Percentiles rank a stretch among this genome's conserved stretches.
Evolutionary conservation across 2,329 filamentous ascomycete genomes (phyloP).

Genomic region (Ilyonectria destructans): DNA sequence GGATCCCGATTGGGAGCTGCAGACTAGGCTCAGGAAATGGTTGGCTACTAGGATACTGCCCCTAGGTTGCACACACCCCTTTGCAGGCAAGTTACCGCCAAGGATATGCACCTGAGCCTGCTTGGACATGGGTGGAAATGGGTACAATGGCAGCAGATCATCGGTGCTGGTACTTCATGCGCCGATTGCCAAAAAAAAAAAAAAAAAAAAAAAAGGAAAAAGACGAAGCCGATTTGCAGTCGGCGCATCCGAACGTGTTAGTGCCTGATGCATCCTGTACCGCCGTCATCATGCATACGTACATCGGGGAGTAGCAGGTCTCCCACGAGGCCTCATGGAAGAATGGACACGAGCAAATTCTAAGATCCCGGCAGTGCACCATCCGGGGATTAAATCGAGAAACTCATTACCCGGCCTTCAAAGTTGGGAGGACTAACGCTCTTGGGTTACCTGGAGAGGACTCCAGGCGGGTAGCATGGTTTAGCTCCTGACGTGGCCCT

Average conservation of each 20-base stretch:
- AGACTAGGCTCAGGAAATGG: conserved; percentile 27
- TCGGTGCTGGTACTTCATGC: conserved; percentile 18
- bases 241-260: conserved; percentile 21
- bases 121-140: conserved; percentile 21
- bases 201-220: too few species aligned
- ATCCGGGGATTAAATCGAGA: neutral
- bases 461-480: neutral
- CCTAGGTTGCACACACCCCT: conserved; percentile 31
- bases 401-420: neutral
- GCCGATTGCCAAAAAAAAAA: neutral
- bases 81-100: conserved; percentile 29
- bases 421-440: too few species aligned
- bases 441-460: neutral
- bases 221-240: conserved; percentile 14
- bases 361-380: neutral
- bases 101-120: conserved; percentile 20
- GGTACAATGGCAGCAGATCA: neutral
- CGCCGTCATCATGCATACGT: conserved; percentile 2
- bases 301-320: neutral
- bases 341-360: neutral
- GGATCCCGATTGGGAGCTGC: conserved; percentile 27
- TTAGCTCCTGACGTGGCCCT: neutral
- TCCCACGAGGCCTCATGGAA: conserved; percentile 3
- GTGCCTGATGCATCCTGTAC: conserved; percentile 9
- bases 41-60: conserved; percentile 15